Evolutionary conservation across 768 basidiomycete species (phyloP), one percentile per base, ranked within the genome.

Genomic region (Trametes cubensis): DNA sequence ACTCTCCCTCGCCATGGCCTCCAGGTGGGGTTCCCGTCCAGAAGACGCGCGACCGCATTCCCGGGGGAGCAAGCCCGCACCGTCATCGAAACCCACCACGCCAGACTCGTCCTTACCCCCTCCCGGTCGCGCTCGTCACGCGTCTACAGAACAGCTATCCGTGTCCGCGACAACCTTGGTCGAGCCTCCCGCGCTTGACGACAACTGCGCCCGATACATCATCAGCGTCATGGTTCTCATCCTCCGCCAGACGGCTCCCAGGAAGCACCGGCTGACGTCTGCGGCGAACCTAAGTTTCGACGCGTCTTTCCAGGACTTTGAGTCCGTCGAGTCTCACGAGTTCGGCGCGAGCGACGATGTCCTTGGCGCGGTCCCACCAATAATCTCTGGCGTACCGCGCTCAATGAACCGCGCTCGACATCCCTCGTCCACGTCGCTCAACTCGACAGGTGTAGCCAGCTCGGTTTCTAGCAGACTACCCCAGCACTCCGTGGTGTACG

Each of bases 151-250:
- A 42, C 71, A 78, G 38, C 75, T 79, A 17, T 69, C 78, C 14
- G 60, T 47, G 13, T 48, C 58, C 14, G 49, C 54, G 30, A 52
- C 55, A 2, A 69, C 75, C 0, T 75, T 79, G 49, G 75, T 82
- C 23, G 92, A 93, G 66, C 84, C 87, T 18, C 78, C 85, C 4
- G 84, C 90, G 1, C 78, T 96, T 41, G 90, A 95, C 62, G 94
- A 95, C 63, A 80, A 81, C 39, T 88, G 91, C 66, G 92, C 91
- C 25, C 85, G 83, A 71, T 93, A 94, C 72, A 81, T 94, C 47
- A 77, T 95, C 55, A 87, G 86, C 71, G 87, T 94, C 46, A 87
- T 95, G 84, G 82, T 92, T 18, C 75, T 88, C n/a, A 92, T 90
- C 72, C 81, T 94, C 39, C 84, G 91, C 18, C 87, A 92, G 71